These are phyloP conservation scores for Patellifolia procumbens DNA, from an alignment of 179 eudicot genomes.

Conservation along the genomic window DNA sequence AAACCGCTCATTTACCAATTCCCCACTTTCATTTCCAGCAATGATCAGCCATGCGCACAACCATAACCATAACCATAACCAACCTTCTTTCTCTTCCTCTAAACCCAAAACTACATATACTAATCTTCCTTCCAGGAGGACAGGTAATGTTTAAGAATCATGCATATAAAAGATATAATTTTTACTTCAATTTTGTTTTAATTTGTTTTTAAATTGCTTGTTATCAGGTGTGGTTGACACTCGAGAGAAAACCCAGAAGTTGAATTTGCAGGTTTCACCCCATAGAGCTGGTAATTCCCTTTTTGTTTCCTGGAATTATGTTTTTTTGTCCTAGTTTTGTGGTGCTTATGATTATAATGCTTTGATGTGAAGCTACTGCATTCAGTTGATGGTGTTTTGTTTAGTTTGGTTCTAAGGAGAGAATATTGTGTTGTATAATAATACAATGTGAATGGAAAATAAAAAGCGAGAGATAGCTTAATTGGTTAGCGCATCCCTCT, in stretches of 20 bases:
- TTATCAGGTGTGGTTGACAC: constrained; percentile 34
- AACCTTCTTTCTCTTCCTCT: constrained; percentile 17
- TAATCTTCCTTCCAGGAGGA: constrained; percentile 2
- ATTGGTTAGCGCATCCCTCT: no score
- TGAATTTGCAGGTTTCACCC: constrained; percentile 84
- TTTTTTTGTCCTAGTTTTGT: neutral
- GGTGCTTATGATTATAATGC: no score
- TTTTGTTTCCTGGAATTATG: neutral
- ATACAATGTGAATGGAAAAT: neutral
- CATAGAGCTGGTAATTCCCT: constrained; percentile 80
- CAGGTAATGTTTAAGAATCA: constrained; percentile 8
- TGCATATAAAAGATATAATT: no score
- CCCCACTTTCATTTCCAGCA: constrained; percentile 19
- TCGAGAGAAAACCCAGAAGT: constrained; percentile 45
- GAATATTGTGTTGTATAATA: neutral
- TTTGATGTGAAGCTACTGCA: no score
- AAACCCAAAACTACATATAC: neutral
- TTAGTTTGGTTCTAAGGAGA: neutral
- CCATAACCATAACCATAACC: no score
- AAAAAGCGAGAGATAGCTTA: no score
- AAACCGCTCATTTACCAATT: constrained; percentile 1
- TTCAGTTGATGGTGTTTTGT: neutral
- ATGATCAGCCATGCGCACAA: constrained; percentile 14
- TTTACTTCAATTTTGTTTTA: neutral
- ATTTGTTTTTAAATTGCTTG: neutral